phyloP scores from a whole-genome alignment of 805 yeast genomes.

The Kodamaea nitidulidarum region DNA sequence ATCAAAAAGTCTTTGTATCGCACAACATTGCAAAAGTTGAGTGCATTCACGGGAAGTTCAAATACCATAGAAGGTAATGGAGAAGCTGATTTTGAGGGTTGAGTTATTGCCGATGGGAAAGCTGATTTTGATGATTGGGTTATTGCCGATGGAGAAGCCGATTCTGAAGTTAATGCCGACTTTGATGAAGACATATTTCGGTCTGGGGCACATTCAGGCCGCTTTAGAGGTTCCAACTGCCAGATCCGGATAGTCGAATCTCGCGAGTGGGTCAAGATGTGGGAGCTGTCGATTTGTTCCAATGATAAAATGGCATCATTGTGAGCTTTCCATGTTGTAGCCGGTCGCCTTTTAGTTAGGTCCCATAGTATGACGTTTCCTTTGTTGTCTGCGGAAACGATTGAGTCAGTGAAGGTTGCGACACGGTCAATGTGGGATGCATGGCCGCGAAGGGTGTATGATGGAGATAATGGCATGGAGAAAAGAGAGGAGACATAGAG shows the following conservation, averaged over 20 bases:
- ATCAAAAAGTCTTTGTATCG: conserved; percentile 32
- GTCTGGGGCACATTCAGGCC: too few species aligned
- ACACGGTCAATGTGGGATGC: conserved; percentile 14
- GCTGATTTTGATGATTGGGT: too few species aligned
- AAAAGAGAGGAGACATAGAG: too few species aligned
- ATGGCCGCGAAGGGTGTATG: conserved; percentile 23
- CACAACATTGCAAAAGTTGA: conserved; percentile 69
- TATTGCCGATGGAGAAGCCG: too few species aligned
- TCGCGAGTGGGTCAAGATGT: conserved; percentile 11
- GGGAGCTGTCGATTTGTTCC: conserved; percentile 18
- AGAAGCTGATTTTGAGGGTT: too few species aligned
- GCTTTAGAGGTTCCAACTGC: conserved; percentile 5
- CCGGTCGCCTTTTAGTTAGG: conserved; percentile 50
- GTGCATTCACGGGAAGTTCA: conserved; percentile 64
- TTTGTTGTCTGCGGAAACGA: conserved; percentile 55
- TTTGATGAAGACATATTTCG: too few species aligned
- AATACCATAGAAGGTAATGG: conserved; percentile 28
- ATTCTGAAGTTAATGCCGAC: too few species aligned
- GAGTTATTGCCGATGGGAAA: too few species aligned
- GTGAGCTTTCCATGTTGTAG: conserved; percentile 60
- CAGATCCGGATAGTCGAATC: conserved; percentile 13
- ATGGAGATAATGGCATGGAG: background rate
- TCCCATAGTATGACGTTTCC: conserved; percentile 71
- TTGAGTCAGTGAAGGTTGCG: conserved; percentile 5
- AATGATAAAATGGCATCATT: conserved; percentile 47